Evolutionary conservation across 228 moss, liverwort and hornwort genomes (phyloP).

Genomic region (Sphagnum fallax): DNA sequence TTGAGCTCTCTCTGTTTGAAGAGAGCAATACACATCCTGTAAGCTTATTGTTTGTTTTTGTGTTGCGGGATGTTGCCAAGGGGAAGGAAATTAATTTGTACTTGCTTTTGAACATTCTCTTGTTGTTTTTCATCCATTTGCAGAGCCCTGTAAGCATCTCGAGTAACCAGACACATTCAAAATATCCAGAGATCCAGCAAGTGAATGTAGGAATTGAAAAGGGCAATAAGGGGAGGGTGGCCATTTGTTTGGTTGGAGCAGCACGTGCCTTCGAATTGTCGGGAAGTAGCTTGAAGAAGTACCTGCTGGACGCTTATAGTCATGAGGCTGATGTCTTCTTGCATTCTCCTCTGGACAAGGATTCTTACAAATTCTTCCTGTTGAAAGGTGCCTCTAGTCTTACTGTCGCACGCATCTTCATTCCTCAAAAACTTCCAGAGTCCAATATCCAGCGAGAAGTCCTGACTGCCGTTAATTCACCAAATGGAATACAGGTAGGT

Average conservation of each 20-base stretch:
- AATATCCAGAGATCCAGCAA: too few relatives aligned
- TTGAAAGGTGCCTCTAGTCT: slow-evolving; percentile 46
- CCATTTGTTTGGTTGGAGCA: slow-evolving; percentile 85
- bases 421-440: slow-evolving; percentile 33
- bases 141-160: too few relatives aligned
- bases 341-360: slow-evolving; percentile 64
- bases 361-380: slow-evolving; percentile 65
- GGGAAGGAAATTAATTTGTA: too few relatives aligned
- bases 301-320: slow-evolving; percentile 45
- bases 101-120: too few relatives aligned
- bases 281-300: slow-evolving; percentile 54
- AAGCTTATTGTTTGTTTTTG: too few relatives aligned
- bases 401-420: slow-evolving; percentile 49
- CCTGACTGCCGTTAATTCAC: slow-evolving; percentile 53
- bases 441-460: slow-evolving; percentile 31
- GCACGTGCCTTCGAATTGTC: slow-evolving; percentile 87
- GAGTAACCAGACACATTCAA: too few relatives aligned
- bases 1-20: too few relatives aligned
- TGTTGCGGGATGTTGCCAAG: too few relatives aligned
- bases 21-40: too few relatives aligned
- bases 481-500: slow-evolving; percentile 42
- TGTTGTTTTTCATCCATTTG: too few relatives aligned
- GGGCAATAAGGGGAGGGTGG: slow-evolving; percentile 27
- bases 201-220: too few relatives aligned
- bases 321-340: slow-evolving; percentile 60